Conservation (phyloP, 192 early-diverging fungal genomes). For the Coemansia sp. region DNA sequence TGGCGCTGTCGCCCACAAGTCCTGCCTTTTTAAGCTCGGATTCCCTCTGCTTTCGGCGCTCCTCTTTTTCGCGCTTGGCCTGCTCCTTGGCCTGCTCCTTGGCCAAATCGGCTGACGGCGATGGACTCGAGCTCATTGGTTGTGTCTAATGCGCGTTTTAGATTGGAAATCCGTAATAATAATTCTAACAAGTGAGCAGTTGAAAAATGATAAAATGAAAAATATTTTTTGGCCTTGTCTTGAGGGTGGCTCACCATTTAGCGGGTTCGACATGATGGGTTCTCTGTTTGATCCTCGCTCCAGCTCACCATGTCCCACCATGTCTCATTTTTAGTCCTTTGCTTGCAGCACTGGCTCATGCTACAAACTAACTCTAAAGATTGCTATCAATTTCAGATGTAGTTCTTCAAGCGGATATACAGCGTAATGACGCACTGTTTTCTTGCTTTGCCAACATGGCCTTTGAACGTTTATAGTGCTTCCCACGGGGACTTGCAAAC, state of each 20-base stretch:
- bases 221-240: no score
- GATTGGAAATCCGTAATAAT: no score
- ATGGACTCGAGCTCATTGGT: conserved; percentile 17
- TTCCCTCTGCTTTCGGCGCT: conserved; percentile 36
- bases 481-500: neutral
- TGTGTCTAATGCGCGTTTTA: no score
- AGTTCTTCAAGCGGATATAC: neutral
- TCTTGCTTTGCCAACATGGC: neutral
- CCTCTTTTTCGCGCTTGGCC: conserved; percentile 34
- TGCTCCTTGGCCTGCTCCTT: conserved; percentile 13
- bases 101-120: conserved; percentile 13
- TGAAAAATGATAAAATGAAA: no score
- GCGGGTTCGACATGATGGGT: no score
- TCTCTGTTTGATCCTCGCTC: no score
- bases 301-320: no score
- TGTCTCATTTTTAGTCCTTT: no score
- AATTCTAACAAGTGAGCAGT: no score
- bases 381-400: neutral
- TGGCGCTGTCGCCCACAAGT: conserved; percentile 25
- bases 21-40: conserved; percentile 34
- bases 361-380: neutral
- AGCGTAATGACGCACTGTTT: neutral
- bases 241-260: no score
- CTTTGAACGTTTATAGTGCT: neutral
- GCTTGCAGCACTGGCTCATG: no score